These are phyloP conservation scores for Malassezia brasiliensis DNA, from an alignment of 1,284 basidiomycete species.

Conservation along the genomic window DNA sequence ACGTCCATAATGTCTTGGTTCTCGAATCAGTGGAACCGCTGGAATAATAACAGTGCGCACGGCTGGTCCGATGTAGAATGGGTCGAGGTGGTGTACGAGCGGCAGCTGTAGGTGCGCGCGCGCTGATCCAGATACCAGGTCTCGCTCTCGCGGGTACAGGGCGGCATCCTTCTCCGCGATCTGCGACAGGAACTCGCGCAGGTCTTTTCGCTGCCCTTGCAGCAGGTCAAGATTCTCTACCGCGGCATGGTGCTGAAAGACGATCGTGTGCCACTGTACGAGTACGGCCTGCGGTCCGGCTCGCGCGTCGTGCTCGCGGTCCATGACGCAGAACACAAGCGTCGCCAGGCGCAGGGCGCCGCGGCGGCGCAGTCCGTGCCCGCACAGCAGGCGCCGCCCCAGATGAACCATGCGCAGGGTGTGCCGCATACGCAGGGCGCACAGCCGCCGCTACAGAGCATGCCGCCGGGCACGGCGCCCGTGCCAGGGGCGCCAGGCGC, in stretches of 20 bases:
- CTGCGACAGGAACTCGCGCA: conserved; percentile 35
- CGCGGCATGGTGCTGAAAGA: conserved; percentile 38
- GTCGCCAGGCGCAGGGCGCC: not conserved
- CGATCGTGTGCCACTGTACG: conserved; percentile 28
- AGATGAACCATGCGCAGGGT: not conserved
- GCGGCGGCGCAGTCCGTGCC: not conserved
- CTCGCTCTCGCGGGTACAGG: conserved; percentile 20
- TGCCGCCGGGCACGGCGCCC: not conserved
- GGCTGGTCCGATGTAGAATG: conserved; percentile 7
- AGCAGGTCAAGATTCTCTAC: conserved; percentile 34
- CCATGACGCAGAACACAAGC: conserved; percentile 10
- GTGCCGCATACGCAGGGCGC: not conserved
- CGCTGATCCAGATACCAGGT: conserved; percentile 23
- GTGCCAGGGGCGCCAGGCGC: not conserved
- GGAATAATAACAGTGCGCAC: conserved; percentile 6
- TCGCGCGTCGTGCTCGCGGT: conserved; percentile 34
- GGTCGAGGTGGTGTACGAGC: conserved; percentile 37
- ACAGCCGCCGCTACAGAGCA: not conserved
- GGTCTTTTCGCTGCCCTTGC: conserved; percentile 31
- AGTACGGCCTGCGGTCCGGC: conserved; percentile 34
- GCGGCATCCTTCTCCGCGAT: conserved; percentile 27
- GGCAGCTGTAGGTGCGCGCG: conserved; percentile 26
- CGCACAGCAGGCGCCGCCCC: not conserved
- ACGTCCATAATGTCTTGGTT: conserved; percentile 42
- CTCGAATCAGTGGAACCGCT: conserved; percentile 42